A percentile compares a stretch with the other conserved stretches of the same genome.
These are phyloP conservation scores for Brassica balearica DNA, from an alignment of 441 rosid genomes.

Conservation along the genomic window DNA sequence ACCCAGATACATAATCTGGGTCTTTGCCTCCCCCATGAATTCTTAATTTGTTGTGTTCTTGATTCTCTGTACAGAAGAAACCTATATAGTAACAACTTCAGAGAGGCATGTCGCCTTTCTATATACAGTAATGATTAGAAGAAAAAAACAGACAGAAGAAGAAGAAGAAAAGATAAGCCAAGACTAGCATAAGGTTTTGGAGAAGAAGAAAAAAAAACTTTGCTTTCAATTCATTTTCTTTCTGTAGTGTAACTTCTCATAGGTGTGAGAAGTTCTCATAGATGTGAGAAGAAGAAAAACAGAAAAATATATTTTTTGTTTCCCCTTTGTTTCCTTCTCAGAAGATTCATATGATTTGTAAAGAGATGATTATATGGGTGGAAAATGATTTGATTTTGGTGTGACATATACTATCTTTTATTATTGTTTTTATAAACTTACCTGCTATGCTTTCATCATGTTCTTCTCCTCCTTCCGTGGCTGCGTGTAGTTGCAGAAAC, in stretches of 20 bases:
- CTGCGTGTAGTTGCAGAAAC: constrained; percentile 26
- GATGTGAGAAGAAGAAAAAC: constrained; percentile 32
- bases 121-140: constrained; percentile 41
- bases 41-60: constrained; percentile 51
- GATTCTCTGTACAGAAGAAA: constrained; percentile 74
- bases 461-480: constrained; percentile 11
- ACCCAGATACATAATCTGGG: constrained; percentile 54
- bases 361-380: constrained; percentile 53
- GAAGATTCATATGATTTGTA: constrained; percentile 49
- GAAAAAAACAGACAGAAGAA: constrained; percentile 44
- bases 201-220: neutral
- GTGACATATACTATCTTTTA: constrained; percentile 46
- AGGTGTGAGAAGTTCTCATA: constrained; percentile 42
- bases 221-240: neutral
- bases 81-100: constrained; percentile 43
- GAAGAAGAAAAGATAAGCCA: constrained; percentile 55
- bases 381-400: constrained; percentile 78
- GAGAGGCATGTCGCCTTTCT: constrained; percentile 75
- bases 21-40: constrained; percentile 21
- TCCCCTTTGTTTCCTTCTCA: constrained; percentile 29
- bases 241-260: constrained; percentile 35
- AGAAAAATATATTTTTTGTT: constrained; percentile 8
- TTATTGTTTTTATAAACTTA: constrained; percentile 18
- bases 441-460: constrained; percentile 1
- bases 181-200: constrained; percentile 33